These are phyloP conservation scores for Aurinia saxatilis DNA, from an alignment of 345 rosid genomes.

Conservation along the genomic window DNA sequence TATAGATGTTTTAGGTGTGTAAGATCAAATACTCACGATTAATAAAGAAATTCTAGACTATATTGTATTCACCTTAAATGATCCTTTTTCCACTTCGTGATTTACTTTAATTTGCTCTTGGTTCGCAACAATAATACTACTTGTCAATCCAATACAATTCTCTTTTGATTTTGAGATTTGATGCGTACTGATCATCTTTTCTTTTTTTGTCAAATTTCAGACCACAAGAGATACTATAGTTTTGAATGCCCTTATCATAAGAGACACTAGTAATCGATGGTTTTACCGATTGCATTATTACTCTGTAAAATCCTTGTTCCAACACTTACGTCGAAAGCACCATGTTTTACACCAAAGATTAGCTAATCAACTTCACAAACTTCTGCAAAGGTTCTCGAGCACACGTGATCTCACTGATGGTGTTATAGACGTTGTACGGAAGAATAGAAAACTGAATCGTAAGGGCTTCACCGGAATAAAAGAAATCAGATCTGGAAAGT, in stretches of 20 bases:
- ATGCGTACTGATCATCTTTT: no score
- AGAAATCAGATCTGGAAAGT: neutral
- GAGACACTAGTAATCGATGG: neutral
- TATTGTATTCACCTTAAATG: no score
- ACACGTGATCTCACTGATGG: neutral
- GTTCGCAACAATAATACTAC: no score
- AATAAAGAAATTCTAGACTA: no score
- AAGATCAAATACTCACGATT: no score
- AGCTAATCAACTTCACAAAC: neutral
- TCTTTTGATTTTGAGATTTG: no score
- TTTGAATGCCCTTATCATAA: neutral
- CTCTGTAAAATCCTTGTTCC: neutral
- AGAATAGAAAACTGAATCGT: neutral
- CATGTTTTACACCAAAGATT: neutral
- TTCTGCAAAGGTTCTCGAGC: constrained; percentile 3
- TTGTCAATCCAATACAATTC: no score
- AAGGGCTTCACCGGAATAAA: neutral
- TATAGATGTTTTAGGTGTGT: no score
- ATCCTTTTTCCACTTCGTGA: no score
- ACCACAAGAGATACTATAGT: neutral
- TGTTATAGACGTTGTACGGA: neutral
- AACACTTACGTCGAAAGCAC: neutral
- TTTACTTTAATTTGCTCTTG: no score
- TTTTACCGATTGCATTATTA: neutral
- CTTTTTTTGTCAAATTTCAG: neutral